A percentile compares a stretch with the other conserved stretches of the same genome.
phyloP scores from a whole-genome alignment of 352 stramenopile species.

The Globisporangium spiculum region DNA sequence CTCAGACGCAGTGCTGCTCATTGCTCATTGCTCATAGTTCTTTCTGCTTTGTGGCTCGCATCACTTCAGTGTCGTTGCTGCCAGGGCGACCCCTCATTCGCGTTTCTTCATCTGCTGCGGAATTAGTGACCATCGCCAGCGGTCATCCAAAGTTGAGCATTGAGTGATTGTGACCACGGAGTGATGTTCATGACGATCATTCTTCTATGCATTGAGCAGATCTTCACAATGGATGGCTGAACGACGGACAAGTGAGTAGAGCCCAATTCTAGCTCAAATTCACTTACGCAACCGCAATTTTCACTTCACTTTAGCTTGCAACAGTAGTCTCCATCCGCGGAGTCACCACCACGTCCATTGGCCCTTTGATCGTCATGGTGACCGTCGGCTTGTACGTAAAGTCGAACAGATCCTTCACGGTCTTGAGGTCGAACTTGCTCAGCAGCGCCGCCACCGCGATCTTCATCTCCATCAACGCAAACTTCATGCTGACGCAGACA shows the following conservation, averaged over 20 bases:
- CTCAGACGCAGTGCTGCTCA: background rate
- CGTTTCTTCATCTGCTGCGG: background rate
- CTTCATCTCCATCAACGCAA: slow-evolving; percentile 43
- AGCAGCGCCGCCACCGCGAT: slow-evolving; percentile 44
- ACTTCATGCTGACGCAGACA: background rate
- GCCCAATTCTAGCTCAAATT: background rate
- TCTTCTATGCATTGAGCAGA: no score
- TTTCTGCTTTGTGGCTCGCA: background rate
- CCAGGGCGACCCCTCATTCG: background rate
- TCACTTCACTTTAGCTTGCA: background rate
- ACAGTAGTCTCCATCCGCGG: background rate
- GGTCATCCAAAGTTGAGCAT: background rate
- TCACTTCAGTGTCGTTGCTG: background rate
- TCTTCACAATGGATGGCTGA: background rate
- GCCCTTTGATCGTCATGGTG: slow-evolving; percentile 36
- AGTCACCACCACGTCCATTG: slow-evolving; percentile 12
- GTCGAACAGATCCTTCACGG: slow-evolving; percentile 35
- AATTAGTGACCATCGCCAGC: background rate
- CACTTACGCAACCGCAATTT: background rate
- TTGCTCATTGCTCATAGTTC: background rate
- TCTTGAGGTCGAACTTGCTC: slow-evolving; percentile 48
- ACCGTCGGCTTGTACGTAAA: slow-evolving; percentile 53
- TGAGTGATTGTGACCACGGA: background rate
- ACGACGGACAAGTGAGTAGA: background rate
- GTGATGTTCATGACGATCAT: background rate